Conservation (phyloP, 352 stramenopile species). For the Globisporangium nagaii region DNA sequence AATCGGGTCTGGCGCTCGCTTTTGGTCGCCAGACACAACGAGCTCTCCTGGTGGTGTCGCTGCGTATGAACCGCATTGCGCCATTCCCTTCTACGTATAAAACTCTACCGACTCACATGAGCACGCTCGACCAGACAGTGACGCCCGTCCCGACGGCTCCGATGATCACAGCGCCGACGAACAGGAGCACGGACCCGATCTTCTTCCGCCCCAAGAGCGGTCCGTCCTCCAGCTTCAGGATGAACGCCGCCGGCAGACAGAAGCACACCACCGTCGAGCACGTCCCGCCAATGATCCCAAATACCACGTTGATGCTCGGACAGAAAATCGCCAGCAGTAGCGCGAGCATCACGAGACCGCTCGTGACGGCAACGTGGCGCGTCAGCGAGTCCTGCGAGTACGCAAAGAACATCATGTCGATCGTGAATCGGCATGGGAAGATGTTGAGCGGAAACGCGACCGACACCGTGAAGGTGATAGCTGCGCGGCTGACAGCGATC, state of each 20-base stretch:
- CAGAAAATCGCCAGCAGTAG: conserved; percentile 80
- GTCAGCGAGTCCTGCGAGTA: conserved; percentile 56
- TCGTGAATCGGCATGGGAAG: conserved; percentile 80
- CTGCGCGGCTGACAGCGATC: conserved; percentile 73
- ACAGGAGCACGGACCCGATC: conserved; percentile 61
- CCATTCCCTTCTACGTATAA: background rate
- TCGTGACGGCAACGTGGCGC: conserved; percentile 68
- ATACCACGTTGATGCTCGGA: conserved; percentile 82
- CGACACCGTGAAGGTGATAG: conserved; percentile 83
- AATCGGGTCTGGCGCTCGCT: too few species aligned
- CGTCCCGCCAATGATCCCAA: conserved; percentile 82
- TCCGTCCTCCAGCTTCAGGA: conserved; percentile 79
- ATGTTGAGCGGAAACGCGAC: conserved; percentile 86
- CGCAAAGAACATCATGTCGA: conserved; percentile 88
- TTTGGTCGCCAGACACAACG: too few species aligned
- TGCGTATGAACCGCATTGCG: background rate
- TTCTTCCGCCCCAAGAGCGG: conserved; percentile 67
- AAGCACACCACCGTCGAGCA: conserved; percentile 84
- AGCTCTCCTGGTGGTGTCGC: too few species aligned
- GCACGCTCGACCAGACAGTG: conserved; percentile 65
- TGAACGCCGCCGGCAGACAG: conserved; percentile 77
- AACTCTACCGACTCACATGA: conserved; percentile 13
- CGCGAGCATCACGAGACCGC: conserved; percentile 50
- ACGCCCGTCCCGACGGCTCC: conserved; percentile 59
- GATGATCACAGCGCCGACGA: conserved; percentile 70